Evolutionary conservation across 2,329 filamentous ascomycete species (phyloP).

Genomic region (Aspergillus phoenicis): DNA sequence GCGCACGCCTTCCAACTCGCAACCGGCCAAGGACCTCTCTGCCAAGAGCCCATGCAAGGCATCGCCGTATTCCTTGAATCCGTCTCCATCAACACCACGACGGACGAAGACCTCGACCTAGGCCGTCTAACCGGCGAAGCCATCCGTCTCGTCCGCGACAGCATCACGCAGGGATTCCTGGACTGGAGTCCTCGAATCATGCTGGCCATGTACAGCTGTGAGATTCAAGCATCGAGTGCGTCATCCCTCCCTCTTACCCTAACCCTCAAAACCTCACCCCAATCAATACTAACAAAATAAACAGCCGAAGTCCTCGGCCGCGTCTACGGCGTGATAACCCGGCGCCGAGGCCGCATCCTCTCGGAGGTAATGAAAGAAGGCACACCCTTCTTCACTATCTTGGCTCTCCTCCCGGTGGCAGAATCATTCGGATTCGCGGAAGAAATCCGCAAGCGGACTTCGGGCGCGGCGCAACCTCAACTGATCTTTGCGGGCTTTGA

Average conservation of each 20-base stretch:
- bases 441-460: conserved; percentile 93
- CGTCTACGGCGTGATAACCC: conserved; percentile 97
- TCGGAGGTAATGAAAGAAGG: conserved; percentile 92
- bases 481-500: conserved; percentile 92
- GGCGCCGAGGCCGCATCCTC: conserved; percentile 84
- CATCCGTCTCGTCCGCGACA: conserved; percentile 82
- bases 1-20: conserved; percentile 92
- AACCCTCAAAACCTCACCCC: not conserved
- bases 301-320: conserved; percentile 86
- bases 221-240: conserved; percentile 90
- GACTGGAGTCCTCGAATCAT: conserved; percentile 96
- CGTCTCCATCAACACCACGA: conserved; percentile 62
- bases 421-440: conserved; percentile 96
- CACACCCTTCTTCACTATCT: conserved; percentile 94
- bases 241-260: conserved; percentile 16
- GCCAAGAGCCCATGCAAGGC: conserved; percentile 89
- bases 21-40: conserved; percentile 84
- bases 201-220: conserved; percentile 96
- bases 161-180: conserved; percentile 82
- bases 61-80: conserved; percentile 89
- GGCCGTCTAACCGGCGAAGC: conserved; percentile 88
- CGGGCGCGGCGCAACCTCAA: conserved; percentile 87
- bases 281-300: not conserved
- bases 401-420: conserved; percentile 82
- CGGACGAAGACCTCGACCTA: conserved; percentile 59